These are phyloP conservation scores for Canavalia ensiformis DNA, from an alignment of 306 rosid species.

Conservation along the genomic window DNA sequence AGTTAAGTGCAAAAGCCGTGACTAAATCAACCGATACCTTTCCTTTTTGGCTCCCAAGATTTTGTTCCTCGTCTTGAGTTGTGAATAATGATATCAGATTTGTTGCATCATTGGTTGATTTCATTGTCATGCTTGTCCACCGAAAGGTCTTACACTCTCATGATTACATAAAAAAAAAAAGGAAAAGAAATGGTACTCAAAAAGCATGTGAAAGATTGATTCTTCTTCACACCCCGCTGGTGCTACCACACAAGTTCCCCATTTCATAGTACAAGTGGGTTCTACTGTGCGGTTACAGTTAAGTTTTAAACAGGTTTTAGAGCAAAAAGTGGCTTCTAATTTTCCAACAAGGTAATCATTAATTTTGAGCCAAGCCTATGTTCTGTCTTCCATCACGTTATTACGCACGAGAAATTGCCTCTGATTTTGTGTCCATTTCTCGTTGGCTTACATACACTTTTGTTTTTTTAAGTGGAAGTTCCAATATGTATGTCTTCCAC, in stretches of 20 bases:
- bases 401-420: background rate
- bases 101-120: conserved; percentile 39
- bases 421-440: background rate
- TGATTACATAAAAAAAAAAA: conserved; percentile 38
- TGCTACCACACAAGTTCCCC: conserved; percentile 38
- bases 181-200: background rate
- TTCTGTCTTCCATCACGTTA: conserved; percentile 5
- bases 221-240: conserved; percentile 40
- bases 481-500: background rate
- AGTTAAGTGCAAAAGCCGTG: conserved; percentile 57
- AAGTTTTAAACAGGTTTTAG: conserved; percentile 5
- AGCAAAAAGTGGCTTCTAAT: conserved; percentile 26
- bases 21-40: conserved; percentile 50
- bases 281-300: background rate
- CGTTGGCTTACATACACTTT: background rate
- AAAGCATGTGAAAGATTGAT: conserved; percentile 59
- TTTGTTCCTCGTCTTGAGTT: conserved; percentile 32
- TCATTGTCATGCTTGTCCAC: conserved; percentile 55
- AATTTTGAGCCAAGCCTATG: conserved; percentile 22
- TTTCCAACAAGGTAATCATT: conserved; percentile 46
- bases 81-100: conserved; percentile 44
- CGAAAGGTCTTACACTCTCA: conserved; percentile 48
- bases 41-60: conserved; percentile 45
- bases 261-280: conserved; percentile 6
- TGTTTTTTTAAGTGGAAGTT: conserved; percentile 7